Base-by-base conservation (phyloP, 129 eudicot species). In the Dittrichia graveolens region DNA sequence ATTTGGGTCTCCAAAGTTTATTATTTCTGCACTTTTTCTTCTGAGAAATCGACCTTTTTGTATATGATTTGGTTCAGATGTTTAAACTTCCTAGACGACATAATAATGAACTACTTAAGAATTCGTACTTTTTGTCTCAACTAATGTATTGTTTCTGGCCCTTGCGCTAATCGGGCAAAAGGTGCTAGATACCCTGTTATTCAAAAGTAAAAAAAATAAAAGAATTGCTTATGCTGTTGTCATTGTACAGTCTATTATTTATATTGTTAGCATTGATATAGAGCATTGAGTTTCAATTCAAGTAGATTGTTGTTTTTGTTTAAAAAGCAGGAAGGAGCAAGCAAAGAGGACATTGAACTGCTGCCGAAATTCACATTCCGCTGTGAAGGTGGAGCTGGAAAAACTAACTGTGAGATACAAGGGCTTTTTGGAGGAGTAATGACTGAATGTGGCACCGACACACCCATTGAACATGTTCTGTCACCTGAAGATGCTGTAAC, bases 271-370 rank as follows among this genome's bases (percentile, higher is more conserved):
- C 58, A 48, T 6, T 67, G 56, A 47, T n/a, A n/a, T n/a, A n/a
- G n/a, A 48, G 14, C 58, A 48, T 6, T 67, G 56, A 47, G 37
- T 15, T 63, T 42, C 1, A 35, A 40, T 5, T 8, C 56, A 24
- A 38, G 9, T 52, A 14, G 60, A 4, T 16, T 53, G 74, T 38
- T n/a, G 45, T 24, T 3, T 49, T 18, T 48, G 5, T 41, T 16
- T 2, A 52, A 37, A 45, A 37, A n/a, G 80, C 85, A 89, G 92
- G 88, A 83, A 75, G 92, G 92, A 79, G 96, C 96, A 60, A 82
- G 88, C 56, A 84, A 80, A 68, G 92, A 86, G 67, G 96, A 86
- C 52, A 75, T 89, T 66, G 90, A 89, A 37, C 77, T 73, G 65
- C 81, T 89, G 38, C 76, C 83, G 40, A 82, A 76, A 34, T 89